phyloP scores from a whole-genome alignment of 148 eudicot species.

The Camellia granthamiana region DNA sequence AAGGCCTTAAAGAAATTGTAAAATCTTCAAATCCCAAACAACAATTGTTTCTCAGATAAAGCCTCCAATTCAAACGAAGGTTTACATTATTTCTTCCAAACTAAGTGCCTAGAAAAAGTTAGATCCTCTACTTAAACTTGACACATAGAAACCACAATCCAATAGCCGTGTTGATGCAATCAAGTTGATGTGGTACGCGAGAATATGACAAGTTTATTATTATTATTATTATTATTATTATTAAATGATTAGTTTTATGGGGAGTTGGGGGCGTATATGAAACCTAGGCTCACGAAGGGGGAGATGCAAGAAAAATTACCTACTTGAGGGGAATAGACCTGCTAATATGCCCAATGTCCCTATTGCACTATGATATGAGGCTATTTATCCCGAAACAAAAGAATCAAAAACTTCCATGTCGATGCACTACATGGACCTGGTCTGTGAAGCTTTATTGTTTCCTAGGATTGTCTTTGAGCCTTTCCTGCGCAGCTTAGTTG shows the following conservation, averaged over 20 bases:
- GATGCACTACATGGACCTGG: too few relatives aligned
- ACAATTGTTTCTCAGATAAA: not conserved
- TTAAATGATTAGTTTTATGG: not conserved
- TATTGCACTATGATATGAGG: too few relatives aligned
- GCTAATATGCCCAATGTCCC: too few relatives aligned
- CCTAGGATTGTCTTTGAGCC: too few relatives aligned
- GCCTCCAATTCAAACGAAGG: not conserved
- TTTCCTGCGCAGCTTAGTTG: too few relatives aligned
- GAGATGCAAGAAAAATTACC: too few relatives aligned
- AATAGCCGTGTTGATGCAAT: not conserved
- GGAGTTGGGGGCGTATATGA: not conserved
- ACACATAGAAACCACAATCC: not conserved
- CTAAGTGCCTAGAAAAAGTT: not conserved
- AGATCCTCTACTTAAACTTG: not conserved
- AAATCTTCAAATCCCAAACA: not conserved
- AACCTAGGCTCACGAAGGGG: too few relatives aligned
- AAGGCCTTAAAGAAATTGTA: not conserved
- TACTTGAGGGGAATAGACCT: too few relatives aligned
- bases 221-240: too few relatives aligned
- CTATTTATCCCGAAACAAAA: too few relatives aligned
- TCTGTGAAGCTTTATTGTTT: too few relatives aligned
- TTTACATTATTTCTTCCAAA: not conserved
- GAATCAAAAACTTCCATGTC: too few relatives aligned
- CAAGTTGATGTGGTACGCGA: not conserved
- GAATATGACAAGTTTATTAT: not conserved